phyloP scores from a whole-genome alignment of 768 basidiomycete species.

The Nidularia pulvinata region DNA sequence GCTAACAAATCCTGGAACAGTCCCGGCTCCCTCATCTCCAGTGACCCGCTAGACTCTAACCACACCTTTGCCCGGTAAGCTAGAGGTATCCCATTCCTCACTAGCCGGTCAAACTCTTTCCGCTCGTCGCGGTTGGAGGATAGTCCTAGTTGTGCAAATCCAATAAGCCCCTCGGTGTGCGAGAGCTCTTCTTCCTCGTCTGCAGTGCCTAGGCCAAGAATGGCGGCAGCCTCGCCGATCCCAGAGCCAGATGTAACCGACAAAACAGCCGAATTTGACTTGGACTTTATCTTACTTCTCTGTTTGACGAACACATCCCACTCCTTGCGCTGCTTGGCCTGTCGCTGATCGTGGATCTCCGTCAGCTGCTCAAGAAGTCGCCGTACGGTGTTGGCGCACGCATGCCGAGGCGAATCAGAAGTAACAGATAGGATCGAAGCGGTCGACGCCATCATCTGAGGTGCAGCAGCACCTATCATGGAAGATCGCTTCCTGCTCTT shows the following conservation, averaged over 20 bases:
- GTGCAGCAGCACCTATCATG: constrained; percentile 14
- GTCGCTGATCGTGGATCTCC: constrained; percentile 80
- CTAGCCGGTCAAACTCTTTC: constrained; percentile 75
- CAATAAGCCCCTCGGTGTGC: constrained; percentile 86
- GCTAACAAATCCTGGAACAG: constrained; percentile 84
- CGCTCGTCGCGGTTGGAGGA: constrained; percentile 78
- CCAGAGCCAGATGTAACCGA: constrained; percentile 15
- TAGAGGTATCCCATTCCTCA: constrained; percentile 88
- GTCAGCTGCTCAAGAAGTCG: constrained; percentile 75
- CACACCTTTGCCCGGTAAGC: constrained; percentile 87
- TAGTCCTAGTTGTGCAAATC: constrained; percentile 86
- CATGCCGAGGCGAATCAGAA: constrained; percentile 67
- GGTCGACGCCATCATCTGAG: constrained; percentile 23
- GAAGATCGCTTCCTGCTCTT: constrained; percentile 48
- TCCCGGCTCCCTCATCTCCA: constrained; percentile 93
- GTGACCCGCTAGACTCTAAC: constrained; percentile 91
- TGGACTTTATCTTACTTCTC: constrained; percentile 46
- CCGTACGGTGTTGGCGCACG: constrained; percentile 74
- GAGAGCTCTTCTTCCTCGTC: constrained; percentile 72
- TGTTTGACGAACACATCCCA: constrained; percentile 91
- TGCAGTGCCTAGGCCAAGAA: constrained; percentile 66
- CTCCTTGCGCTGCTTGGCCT: constrained; percentile 65
- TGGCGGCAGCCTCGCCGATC: constrained; percentile 53
- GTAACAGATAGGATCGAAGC: constrained; percentile 62
- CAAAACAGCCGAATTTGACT: constrained; percentile 21